Base-by-base conservation (phyloP, 1,139 yeast species). In the Yamadazyma siamensis region DNA sequence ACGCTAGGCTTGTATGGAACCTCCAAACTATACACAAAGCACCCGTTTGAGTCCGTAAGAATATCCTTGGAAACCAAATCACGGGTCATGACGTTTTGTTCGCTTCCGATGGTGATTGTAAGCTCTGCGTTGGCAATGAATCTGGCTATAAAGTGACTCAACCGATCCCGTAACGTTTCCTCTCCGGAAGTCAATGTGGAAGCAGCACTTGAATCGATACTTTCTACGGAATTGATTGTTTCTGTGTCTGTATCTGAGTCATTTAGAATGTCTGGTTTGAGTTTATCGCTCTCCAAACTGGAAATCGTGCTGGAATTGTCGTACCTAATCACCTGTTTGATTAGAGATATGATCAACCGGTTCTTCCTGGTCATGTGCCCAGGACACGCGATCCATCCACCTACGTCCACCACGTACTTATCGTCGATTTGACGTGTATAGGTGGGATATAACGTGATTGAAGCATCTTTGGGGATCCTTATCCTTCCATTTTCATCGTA, bases 301-400 rank as follows among this genome's bases (percentile, higher is more conserved):
- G 47, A 43, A 2, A 62, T 44, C 2, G 68, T 68, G 4, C 41
- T 29, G 12, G 47, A 44, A 3, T 52, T 40, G 28, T 52, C 54
- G 37, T 54, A 57, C 39, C 78, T 77, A 3, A 85, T 75, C 34
- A 86, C 63, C 50, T 83, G 87, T 42, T 77, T 77, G 2, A 89
- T 85, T 21, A 88, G 61, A 1, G 88, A 71, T 23, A 83, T 51
- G 20, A 87, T 64, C 32, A 88, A 55, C 40, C 80, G 61, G 50
- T 87, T 84, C 48, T 83, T 84, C 29, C 95, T 63, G 18, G 77
- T 73, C 66, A 79, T 71, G 7, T 70, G 65, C 1, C 91, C 94
- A 1, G 88, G 88, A 26, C 85, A 66, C 35, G 70, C 76, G 7
- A 86, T 67, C 73, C 83, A 75, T 3, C 96, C 95, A 28, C 84